These are phyloP conservation scores for Amylostereum areolatum DNA, from an alignment of 1,284 basidiomycete genomes.

Conservation along the genomic window DNA sequence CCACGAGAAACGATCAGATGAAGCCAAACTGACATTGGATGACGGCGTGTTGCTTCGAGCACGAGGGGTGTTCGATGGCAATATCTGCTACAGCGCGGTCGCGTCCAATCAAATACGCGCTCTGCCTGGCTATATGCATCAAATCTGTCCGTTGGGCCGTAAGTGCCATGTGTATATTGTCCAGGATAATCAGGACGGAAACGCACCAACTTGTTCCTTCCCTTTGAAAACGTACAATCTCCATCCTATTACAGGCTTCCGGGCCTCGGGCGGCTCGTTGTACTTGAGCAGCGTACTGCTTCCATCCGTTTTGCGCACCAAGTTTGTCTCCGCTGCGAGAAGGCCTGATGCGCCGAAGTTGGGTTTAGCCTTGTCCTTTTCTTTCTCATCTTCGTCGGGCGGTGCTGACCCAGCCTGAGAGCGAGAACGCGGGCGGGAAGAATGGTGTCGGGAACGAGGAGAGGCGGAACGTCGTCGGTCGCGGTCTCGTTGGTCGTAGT, in stretches of 20 bases:
- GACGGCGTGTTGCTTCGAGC: conserved; percentile 97
- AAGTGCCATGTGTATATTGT: not conserved
- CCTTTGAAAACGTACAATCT: conserved; percentile 97
- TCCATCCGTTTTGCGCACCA: conserved; percentile 66
- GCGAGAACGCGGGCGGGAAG: conserved; percentile 32
- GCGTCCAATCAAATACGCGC: conserved; percentile 89
- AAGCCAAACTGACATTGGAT: conserved; percentile 70
- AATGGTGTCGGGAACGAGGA: conserved; percentile 31
- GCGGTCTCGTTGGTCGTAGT: not conserved
- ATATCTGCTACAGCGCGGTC: conserved; percentile 89
- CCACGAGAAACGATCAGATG: conserved; percentile 1
- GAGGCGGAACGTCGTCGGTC: conserved; percentile 46
- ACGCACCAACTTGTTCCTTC: conserved; percentile 84
- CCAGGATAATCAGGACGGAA: not conserved
- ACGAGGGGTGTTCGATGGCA: conserved; percentile 90
- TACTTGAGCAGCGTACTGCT: conserved; percentile 92
- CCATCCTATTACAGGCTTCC: conserved; percentile 88
- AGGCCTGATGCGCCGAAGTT: conserved; percentile 88
- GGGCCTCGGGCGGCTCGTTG: conserved; percentile 96
- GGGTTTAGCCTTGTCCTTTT: conserved; percentile 64
- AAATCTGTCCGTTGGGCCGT: conserved; percentile 49
- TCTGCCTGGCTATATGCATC: conserved; percentile 88
- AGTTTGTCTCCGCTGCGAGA: conserved; percentile 93
- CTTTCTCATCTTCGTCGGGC: conserved; percentile 4
- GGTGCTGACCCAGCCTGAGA: conserved; percentile 25